Percentiles rank a stretch among this genome's conserved stretches.
These are phyloP conservation scores for Aureobasidium sp. DNA, from an alignment of 2,329 filamentous ascomycete species.

Conservation along the genomic window DNA sequence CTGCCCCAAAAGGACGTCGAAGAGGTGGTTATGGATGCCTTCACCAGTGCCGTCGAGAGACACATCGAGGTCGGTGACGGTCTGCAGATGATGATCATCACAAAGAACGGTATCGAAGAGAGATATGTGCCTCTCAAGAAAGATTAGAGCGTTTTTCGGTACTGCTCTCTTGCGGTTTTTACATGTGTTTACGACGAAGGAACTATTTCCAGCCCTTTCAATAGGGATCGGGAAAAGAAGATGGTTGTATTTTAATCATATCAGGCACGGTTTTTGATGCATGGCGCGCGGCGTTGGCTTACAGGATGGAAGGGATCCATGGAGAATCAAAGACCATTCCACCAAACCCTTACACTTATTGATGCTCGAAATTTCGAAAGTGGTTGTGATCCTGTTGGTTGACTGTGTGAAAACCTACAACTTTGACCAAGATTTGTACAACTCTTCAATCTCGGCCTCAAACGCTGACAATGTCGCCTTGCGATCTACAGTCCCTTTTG, in stretches of 20 bases:
- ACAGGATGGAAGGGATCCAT: constrained; percentile 5
- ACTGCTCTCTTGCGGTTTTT: neutral
- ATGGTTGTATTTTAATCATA: constrained; percentile 11
- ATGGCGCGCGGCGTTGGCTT: constrained; percentile 18
- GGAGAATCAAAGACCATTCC: constrained; percentile 4
- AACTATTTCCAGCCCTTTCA: neutral
- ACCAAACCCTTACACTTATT: neutral
- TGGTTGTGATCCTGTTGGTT: too few species aligned
- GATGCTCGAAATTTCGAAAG: neutral
- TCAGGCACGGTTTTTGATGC: constrained; percentile 14
- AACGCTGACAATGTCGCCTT: neutral
- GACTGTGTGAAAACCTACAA: neutral
- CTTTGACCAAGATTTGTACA: constrained; percentile 3
- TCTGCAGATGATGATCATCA: constrained; percentile 92
- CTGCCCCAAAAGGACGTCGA: constrained; percentile 69
- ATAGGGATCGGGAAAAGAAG: neutral
- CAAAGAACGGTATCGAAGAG: constrained; percentile 82
- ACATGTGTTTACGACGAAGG: constrained; percentile 13
- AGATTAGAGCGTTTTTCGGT: constrained; percentile 48
- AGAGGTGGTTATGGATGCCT: constrained; percentile 89
- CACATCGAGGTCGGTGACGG: constrained; percentile 96
- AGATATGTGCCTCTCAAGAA: constrained; percentile 77
- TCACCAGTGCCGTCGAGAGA: constrained; percentile 94
- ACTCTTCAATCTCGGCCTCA: neutral
- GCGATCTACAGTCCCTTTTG: constrained; percentile 9